Evolutionary conservation across 148 eudicot species (phyloP).

Genomic region (Rhododendron williamsianum): DNA sequence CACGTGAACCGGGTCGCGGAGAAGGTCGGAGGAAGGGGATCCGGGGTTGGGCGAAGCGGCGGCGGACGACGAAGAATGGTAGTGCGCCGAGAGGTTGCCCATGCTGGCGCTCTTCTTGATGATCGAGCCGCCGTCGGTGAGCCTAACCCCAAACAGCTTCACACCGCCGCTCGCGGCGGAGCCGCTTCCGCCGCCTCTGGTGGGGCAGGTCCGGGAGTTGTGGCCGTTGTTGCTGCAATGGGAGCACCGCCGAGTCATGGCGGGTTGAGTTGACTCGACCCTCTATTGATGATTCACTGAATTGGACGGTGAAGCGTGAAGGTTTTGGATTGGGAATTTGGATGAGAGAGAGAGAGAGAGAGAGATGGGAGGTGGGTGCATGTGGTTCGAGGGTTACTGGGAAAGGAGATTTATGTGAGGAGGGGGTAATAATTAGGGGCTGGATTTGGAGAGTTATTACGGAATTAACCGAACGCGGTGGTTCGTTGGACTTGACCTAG

Average conservation of each 20-base stretch:
- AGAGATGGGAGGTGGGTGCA: not conserved
- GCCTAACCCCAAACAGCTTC: conserved; percentile 72
- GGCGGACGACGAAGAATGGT: conserved; percentile 39
- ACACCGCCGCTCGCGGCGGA: conserved; percentile 25
- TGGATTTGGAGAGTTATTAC: conserved; percentile 2
- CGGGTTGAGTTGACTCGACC: conserved; percentile 9
- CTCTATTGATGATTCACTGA: not conserved
- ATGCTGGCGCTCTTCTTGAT: conserved; percentile 90
- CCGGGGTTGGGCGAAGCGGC: conserved; percentile 39
- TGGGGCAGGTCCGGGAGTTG: conserved; percentile 76
- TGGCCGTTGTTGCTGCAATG: conserved; percentile 84
- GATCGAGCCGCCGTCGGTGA: conserved; percentile 71
- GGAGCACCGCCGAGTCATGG: conserved; percentile 82
- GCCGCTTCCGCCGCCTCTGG: conserved; percentile 17
- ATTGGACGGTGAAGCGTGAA: not conserved
- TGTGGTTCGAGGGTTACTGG: conserved; percentile 13
- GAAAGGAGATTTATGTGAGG: conserved; percentile 1
- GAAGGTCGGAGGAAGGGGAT: conserved; percentile 41
- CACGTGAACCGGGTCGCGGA: conserved; percentile 24
- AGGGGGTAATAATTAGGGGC: not conserved
- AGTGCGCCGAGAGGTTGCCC: conserved; percentile 63
- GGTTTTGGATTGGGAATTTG: conserved; percentile 1
- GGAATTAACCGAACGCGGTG: conserved; percentile 7
- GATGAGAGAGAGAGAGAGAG: conserved; percentile 10
- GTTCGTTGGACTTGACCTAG: not conserved